Conservation (phyloP, 2,329 filamentous ascomycete genomes). For the Ophiocordyceps polyrhachis-furcata region DNA sequence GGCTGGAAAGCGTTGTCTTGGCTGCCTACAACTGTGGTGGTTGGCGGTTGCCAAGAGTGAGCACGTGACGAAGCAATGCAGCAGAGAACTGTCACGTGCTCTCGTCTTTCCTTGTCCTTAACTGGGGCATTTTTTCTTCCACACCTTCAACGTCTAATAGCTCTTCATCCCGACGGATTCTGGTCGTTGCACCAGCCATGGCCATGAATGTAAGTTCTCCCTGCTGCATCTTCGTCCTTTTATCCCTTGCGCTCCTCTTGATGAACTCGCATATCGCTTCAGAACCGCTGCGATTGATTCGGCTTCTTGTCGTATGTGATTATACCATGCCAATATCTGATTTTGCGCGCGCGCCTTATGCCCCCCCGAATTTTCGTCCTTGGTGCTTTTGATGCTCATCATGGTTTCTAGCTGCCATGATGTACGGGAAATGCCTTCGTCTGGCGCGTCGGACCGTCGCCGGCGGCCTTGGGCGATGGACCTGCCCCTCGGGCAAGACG, state of each 20-base stretch:
- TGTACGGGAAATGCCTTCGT: conserved; percentile 16
- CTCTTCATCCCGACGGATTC: too few species aligned
- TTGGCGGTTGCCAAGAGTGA: too few species aligned
- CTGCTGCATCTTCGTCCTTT: background rate
- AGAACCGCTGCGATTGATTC: conserved; percentile 33
- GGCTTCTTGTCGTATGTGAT: conserved; percentile 22
- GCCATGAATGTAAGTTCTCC: conserved; percentile 21
- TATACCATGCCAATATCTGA: conserved; percentile 22
- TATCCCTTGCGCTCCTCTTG: conserved; percentile 9
- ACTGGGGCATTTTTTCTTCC: background rate
- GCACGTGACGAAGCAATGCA: too few species aligned
- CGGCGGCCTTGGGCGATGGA: conserved; percentile 4
- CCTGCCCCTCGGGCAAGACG: background rate
- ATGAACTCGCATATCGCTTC: conserved; percentile 25
- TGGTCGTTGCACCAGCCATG: conserved; percentile 2
- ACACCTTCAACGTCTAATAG: background rate
- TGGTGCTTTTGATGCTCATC: background rate
- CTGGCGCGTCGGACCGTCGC: conserved; percentile 10
- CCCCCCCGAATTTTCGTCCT: background rate
- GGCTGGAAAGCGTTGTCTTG: too few species aligned
- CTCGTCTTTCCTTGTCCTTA: too few species aligned
- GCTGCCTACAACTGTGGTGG: too few species aligned
- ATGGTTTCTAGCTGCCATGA: conserved; percentile 15
- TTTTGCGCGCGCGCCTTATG: conserved; percentile 3
- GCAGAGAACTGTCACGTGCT: too few species aligned